Evolutionary conservation across 2,329 filamentous ascomycete species (phyloP).

Genomic region (Colletotrichum abscissum): DNA sequence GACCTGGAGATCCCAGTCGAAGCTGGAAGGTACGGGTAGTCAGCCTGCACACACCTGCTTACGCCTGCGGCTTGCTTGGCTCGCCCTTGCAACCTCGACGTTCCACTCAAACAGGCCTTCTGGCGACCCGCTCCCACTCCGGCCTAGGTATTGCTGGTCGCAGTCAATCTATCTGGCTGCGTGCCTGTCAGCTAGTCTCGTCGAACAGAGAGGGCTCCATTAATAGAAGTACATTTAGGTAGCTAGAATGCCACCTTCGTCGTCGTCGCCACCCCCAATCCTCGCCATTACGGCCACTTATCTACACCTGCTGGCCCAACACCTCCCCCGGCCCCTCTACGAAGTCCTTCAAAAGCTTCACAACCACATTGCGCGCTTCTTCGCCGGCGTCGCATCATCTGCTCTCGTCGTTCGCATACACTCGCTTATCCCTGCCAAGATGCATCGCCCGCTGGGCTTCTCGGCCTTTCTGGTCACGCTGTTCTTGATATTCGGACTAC

Average conservation of each 20-base stretch:
- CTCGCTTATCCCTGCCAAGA: constrained; percentile 25
- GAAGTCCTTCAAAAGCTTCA: constrained; percentile 17
- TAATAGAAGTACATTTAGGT: constrained; percentile 11
- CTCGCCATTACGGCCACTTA: constrained; percentile 31
- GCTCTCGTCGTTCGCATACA: constrained; percentile 20
- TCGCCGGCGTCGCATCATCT: constrained; percentile 4
- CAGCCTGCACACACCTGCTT: not conserved
- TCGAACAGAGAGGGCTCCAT: not conserved
- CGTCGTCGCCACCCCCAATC: constrained; percentile 26
- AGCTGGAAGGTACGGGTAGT: not conserved
- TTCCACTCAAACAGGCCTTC: not conserved
- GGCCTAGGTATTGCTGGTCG: not conserved
- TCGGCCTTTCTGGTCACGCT: constrained; percentile 12
- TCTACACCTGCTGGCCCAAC: constrained; percentile 27
- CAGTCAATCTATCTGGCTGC: not conserved
- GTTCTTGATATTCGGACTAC: constrained; percentile 27
- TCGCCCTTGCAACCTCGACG: not conserved
- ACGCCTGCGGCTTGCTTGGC: not conserved
- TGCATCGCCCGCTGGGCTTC: constrained; percentile 27
- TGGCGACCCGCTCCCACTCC: not conserved
- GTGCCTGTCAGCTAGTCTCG: not conserved
- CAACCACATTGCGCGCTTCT: not conserved
- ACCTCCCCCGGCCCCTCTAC: constrained; percentile 28
- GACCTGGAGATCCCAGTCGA: not conserved
- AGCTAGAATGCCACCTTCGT: constrained; percentile 16